Evolutionary conservation across 208 protist genomes (phyloP).

Genomic region (Naegleria lovaniensis): DNA sequence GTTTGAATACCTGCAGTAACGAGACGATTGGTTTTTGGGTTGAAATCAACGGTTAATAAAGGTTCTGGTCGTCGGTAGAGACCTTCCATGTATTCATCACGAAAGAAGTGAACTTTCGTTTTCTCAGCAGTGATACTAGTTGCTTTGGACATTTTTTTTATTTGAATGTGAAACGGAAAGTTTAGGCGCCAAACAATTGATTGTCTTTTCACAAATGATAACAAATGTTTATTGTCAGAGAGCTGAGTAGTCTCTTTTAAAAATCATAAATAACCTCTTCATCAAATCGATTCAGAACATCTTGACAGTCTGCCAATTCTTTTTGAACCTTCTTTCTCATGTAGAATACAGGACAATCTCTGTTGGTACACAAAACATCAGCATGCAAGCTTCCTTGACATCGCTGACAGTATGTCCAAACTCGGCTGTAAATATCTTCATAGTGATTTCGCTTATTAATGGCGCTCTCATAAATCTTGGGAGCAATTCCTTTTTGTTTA

Average conservation of each 20-base stretch:
- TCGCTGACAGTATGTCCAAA: slow-evolving; percentile 99
- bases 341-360: slow-evolving; percentile 99
- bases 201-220: no score
- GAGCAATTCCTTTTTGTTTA: slow-evolving; percentile 58
- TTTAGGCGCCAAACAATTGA: no score
- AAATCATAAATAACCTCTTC: background rate
- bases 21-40: background rate
- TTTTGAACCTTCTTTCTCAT: slow-evolving; percentile 98
- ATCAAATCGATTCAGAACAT: slow-evolving; percentile 83
- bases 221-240: no score
- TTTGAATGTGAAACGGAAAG: no score
- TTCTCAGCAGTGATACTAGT: background rate
- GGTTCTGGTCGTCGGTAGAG: background rate
- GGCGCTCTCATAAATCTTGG: slow-evolving; percentile 79
- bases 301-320: slow-evolving; percentile 87
- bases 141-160: background rate
- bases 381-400: slow-evolving; percentile 94
- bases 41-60: background rate
- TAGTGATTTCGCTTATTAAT: slow-evolving; percentile 80
- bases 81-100: background rate
- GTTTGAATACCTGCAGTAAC: slow-evolving; percentile 11
- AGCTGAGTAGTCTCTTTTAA: slow-evolving; percentile 4
- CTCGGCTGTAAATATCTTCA: slow-evolving; percentile 86
- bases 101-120: background rate
- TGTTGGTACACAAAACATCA: slow-evolving; percentile 88